Conservation (phyloP, 805 yeast genomes). For the Suhomyces emberorum region DNA sequence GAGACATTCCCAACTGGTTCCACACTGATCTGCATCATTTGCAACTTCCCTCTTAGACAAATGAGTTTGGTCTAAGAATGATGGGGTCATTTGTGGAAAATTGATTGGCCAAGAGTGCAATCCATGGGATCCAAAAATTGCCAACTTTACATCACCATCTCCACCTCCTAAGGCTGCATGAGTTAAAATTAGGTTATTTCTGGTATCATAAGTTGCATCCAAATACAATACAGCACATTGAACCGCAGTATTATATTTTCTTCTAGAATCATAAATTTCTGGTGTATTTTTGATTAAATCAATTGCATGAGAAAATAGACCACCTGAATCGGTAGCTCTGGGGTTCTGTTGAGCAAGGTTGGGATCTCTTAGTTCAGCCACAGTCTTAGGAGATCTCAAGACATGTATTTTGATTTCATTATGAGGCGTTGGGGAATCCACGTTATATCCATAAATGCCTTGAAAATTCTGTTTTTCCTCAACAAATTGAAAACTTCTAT, state of each 20-base stretch:
- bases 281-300: constrained; percentile 55
- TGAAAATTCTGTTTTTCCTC: constrained; percentile 45
- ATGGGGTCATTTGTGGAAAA: constrained; percentile 63
- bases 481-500: constrained; percentile 69
- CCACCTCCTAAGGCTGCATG: constrained; percentile 98
- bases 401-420: constrained; percentile 77
- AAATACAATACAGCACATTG: constrained; percentile 84
- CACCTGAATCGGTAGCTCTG: constrained; percentile 69
- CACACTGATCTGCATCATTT: constrained; percentile 81
- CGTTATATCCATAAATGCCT: constrained; percentile 31
- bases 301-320: constrained; percentile 71
- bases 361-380: constrained; percentile 69
- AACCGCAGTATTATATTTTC: constrained; percentile 54
- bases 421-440: constrained; percentile 52
- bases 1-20: constrained; percentile 86
- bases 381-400: constrained; percentile 61
- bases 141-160: constrained; percentile 62
- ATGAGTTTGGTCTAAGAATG: constrained; percentile 69
- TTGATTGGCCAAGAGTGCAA: constrained; percentile 89
- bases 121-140: constrained; percentile 93
- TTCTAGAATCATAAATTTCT: constrained; percentile 24
- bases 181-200: constrained; percentile 57
- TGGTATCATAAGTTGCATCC: constrained; percentile 80
- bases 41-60: constrained; percentile 73
- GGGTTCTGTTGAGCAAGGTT: constrained; percentile 85